phyloP scores from a whole-genome alignment of 225 moss, liverwort and hornwort species.

The Polytrichum formosum region DNA sequence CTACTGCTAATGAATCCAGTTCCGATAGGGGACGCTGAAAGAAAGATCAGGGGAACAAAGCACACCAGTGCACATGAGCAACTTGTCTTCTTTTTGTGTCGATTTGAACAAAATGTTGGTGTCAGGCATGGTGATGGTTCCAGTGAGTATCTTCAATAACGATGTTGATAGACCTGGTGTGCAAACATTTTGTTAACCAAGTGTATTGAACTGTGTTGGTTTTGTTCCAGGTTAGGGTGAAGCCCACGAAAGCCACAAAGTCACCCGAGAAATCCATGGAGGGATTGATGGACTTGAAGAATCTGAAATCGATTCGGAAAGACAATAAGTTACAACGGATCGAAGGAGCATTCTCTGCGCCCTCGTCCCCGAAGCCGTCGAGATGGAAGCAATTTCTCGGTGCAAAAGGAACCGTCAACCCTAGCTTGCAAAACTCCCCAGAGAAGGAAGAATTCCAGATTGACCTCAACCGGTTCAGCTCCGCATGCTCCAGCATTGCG shows the following conservation, averaged over 20 bases:
- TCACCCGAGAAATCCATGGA: conserved; percentile 16
- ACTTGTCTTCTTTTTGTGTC: too few species aligned
- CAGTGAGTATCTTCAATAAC: too few species aligned
- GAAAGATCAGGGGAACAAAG: too few species aligned
- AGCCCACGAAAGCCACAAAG: conserved; percentile 28
- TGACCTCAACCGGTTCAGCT: conserved; percentile 46
- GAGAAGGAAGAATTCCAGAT: conserved; percentile 29
- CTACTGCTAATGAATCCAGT: too few species aligned
- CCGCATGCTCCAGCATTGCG: conserved; percentile 15
- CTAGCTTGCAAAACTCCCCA: conserved; percentile 22
- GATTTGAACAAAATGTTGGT: too few species aligned
- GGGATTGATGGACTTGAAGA: not conserved
- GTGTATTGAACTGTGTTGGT: not conserved
- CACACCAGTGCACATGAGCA: too few species aligned
- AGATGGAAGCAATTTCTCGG: conserved; percentile 49
- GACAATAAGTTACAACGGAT: too few species aligned
- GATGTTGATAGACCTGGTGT: too few species aligned
- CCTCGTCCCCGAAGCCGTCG: conserved; percentile 19
- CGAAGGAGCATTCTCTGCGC: not conserved
- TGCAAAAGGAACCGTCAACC: conserved; percentile 27
- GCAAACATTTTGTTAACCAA: too few species aligned
- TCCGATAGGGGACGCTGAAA: too few species aligned
- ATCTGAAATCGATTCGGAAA: conserved; percentile 5
- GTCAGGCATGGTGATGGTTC: too few species aligned
- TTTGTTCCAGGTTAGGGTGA: conserved; percentile 24